Evolutionary conservation across 257 asterid species (phyloP), one percentile per base, ranked within the genome.

Genomic region (Verbascum thapsus): DNA sequence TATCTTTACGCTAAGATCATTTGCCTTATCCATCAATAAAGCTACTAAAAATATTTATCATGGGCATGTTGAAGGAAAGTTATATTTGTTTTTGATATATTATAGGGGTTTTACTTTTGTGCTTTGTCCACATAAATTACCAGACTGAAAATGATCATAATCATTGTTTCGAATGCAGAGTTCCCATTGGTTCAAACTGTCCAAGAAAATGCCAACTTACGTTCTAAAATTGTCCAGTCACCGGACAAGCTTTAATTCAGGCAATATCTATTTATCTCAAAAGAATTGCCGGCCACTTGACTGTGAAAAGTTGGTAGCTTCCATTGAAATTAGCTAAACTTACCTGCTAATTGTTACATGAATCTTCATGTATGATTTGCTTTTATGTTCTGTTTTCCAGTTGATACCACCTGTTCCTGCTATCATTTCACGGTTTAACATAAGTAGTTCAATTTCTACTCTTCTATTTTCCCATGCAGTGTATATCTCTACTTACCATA

Each of bases 171-270:
- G 44, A 72, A 58, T 77, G 99, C 92, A 16, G 96, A 90, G 70
- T 90, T 85, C 48, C 82, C 85, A 19, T 74, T 85, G 71, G 89
- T 80, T 41, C 90, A 87, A 70, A 77, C 83, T 49, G 88, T 72
- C 70, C 96, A 83, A 71, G 97, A 90, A 76, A 90, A 90, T 85
- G 95, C 90, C 47, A 81, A 79, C 67, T 73, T 94, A 57, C 95
- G 85, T 10, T 83, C 96, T 55, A 87, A 84, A 80, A 85, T 94
- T 64, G 97, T 94, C 54, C 97, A 94, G 80, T 94, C 97, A 61
- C 99, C 99, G 0, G 95, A 87, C 77, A 94, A 94, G 75, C 96
- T 94, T n/a, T n/a, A n/a, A n/a, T n/a, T 72, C 99, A 90, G 95
- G 97, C 90, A 68, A 32, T 59, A 12, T 69, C 39, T 39, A 7